These are phyloP conservation scores for Penstemon newberryi DNA, from an alignment of 257 asterid species.

Conservation along the genomic window DNA sequence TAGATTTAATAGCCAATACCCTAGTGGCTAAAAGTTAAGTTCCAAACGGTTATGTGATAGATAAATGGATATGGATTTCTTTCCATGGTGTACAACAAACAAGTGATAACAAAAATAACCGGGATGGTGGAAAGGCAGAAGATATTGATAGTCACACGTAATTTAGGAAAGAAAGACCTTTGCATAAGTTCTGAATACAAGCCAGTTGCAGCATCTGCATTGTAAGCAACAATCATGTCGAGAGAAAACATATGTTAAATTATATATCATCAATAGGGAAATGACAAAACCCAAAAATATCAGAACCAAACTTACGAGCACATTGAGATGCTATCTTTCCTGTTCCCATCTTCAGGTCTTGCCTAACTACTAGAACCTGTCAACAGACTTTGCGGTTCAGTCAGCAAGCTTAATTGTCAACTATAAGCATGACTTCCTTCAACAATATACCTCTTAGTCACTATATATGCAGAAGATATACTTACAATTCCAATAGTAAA, in stretches of 20 bases:
- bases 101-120: conserved; percentile 1
- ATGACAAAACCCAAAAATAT: conserved; percentile 17
- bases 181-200: conserved; percentile 84
- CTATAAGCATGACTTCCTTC: conserved; percentile 10
- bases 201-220: conserved; percentile 97
- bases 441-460: not conserved
- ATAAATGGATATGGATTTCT: no score
- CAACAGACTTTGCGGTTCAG: conserved; percentile 25
- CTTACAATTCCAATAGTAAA: not conserved
- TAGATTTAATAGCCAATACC: not conserved
- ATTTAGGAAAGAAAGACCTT: conserved; percentile 48
- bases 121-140: not conserved
- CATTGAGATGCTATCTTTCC: conserved; percentile 98
- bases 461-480: conserved; percentile 14
- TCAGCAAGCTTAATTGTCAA: not conserved
- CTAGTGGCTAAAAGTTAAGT: no score
- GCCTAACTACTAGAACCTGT: conserved; percentile 95
- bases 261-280: conserved; percentile 16
- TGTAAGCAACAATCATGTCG: conserved; percentile 22
- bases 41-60: no score
- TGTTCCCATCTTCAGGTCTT: conserved; percentile 91
- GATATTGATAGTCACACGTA: not conserved
- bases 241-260: not conserved
- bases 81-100: not conserved
- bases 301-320: conserved; percentile 70